Evolutionary conservation across 2,329 filamentous ascomycete species (phyloP), one percentile per base, ranked within the genome.

Genomic region (Epichloe festucae): DNA sequence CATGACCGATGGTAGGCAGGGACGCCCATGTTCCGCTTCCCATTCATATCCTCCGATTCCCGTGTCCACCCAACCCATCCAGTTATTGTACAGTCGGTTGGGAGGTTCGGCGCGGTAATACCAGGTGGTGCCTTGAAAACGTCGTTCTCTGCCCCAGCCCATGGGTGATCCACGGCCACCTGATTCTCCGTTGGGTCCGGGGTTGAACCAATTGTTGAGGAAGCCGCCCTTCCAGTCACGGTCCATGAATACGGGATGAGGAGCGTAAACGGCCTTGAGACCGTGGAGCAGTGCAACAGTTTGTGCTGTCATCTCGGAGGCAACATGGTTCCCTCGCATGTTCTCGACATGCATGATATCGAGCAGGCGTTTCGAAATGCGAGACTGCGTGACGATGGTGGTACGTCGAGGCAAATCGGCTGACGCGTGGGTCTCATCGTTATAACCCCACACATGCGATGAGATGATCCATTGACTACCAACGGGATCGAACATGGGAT

Each of bases 281-380:
- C 87, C 86, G 63, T 93, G 85, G 55, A 89, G 78, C 17, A 91
- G 73, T 0, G 85, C 81, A 27, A 84, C 78, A 0, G 84, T 84
- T 51, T 85, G 82, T 0, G 85, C 81, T 54, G 82, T 85, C 85
- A 91, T 89, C 63, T 91, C 87, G 0, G 85, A 86, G 53, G 84
- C 85, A 59, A 90, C 81, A 62, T 89, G 85, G 60, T 85, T 84
- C 56, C 85, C 84, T 14, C 78, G 75, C 56, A 84, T 73, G 50
- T 86, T 87, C 64, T 90, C 87, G 36, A 80, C 75, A 62, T 91
- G 85, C 85, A 90, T 90, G 55, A 82, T 76, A 57, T 87, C 77
- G 36, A 91, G 72, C 2, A 91, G 73, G 31, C 76, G 77, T 62
- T 82, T 84, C 15, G 85, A 89, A 7, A 88, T 71, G 49, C 87